Percentiles rank a stretch among this genome's conserved stretches.
These are phyloP conservation scores for Tolypocladium tropicale DNA, from an alignment of 2,329 filamentous ascomycete genomes.

Conservation along the genomic window DNA sequence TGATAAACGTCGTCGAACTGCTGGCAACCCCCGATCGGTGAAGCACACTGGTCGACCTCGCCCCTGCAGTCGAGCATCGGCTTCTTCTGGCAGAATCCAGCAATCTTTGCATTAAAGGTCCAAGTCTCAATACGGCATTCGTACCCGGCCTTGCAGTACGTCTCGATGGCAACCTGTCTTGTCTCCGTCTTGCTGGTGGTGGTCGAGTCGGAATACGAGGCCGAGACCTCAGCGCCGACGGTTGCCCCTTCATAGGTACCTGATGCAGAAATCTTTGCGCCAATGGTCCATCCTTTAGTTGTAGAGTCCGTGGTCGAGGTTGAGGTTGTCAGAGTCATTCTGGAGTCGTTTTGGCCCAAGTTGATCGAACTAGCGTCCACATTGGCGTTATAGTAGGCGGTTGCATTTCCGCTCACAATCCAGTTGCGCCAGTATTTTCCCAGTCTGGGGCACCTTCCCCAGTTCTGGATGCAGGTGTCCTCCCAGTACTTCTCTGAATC, in stretches of 20 bases:
- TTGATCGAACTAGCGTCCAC: neutral
- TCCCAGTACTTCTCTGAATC: too few relatives aligned
- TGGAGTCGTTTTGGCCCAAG: neutral
- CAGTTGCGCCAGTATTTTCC: too few relatives aligned
- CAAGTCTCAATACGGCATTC: constrained; percentile 3
- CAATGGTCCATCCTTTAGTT: neutral
- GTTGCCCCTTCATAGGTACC: neutral
- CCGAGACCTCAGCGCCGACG: neutral
- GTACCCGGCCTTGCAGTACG: neutral
- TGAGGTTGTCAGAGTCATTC: neutral
- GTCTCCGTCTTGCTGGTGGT: neutral
- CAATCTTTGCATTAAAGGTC: neutral
- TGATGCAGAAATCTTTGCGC: neutral
- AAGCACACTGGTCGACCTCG: neutral
- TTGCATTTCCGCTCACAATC: too few relatives aligned
- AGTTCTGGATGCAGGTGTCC: too few relatives aligned
- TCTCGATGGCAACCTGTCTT: neutral
- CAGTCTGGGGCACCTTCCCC: too few relatives aligned
- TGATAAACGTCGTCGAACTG: neutral
- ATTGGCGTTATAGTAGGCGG: neutral
- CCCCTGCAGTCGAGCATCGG: constrained; percentile 1
- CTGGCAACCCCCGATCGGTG: too few relatives aligned
- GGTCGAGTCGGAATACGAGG: neutral
- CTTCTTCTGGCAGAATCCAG: neutral
- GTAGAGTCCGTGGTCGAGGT: neutral